Evolutionary conservation across 1,284 basidiomycete species (phyloP).

Genomic region (Afroboletus lepidellus): DNA sequence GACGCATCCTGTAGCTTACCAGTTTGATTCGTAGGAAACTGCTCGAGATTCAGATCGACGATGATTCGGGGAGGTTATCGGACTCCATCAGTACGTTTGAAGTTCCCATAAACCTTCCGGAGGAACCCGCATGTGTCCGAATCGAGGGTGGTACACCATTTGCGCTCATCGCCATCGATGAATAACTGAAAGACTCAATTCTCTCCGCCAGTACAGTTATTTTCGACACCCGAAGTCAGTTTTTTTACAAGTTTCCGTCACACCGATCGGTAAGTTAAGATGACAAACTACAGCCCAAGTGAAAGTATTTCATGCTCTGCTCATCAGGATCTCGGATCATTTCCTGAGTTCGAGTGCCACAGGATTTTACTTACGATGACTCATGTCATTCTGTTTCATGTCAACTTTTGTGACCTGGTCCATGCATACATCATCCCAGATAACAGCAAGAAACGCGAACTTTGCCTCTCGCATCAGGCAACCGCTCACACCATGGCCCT

Average conservation of each 20-base stretch:
- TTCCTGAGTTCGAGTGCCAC: neutral
- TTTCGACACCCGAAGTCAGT: neutral
- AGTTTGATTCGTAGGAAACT: neutral
- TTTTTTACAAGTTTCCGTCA: neutral
- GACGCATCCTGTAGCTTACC: neutral
- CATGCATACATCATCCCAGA: conserved; percentile 1
- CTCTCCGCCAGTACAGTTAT: neutral
- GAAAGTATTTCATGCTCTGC: neutral
- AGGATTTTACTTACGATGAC: neutral
- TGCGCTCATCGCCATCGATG: neutral
- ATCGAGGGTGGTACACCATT: neutral
- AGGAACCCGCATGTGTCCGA: neutral
- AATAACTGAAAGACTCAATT: too few relatives aligned
- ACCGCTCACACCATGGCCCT: neutral
- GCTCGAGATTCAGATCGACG: neutral
- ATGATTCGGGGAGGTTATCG: neutral
- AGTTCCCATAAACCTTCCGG: neutral
- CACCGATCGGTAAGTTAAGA: neutral
- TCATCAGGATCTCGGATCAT: neutral
- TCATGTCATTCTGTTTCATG: neutral
- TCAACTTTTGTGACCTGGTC: neutral
- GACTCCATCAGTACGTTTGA: neutral
- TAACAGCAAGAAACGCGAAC: neutral
- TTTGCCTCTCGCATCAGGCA: neutral
- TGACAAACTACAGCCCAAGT: too few relatives aligned